Evolutionary conservation across 1,284 basidiomycete genomes (phyloP).

Genomic region (Pterula multifida): DNA sequence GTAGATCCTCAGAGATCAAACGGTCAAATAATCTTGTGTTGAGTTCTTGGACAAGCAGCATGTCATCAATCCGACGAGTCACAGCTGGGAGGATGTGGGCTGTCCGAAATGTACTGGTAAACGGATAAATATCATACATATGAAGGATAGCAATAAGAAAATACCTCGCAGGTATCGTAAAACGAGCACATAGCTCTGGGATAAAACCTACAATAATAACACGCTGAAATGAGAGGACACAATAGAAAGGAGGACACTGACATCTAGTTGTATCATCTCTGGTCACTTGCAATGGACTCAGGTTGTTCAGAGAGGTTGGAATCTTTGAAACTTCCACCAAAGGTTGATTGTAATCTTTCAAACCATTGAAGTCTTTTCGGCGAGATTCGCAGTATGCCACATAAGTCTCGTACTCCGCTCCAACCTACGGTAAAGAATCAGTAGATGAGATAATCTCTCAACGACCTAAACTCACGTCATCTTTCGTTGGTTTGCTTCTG

Average conservation of each 20-base stretch:
- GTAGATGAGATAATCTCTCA: slow-evolving; percentile 4
- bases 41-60: slow-evolving; percentile 63
- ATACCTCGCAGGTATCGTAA: slow-evolving; percentile 64
- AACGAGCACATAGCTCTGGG: slow-evolving; percentile 63
- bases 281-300: slow-evolving; percentile 23
- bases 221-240: neutral
- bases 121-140: slow-evolving; percentile 11
- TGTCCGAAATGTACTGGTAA: slow-evolving; percentile 47
- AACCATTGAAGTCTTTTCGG: slow-evolving; percentile 45
- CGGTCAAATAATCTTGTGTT: slow-evolving; percentile 58
- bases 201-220: slow-evolving; percentile 44
- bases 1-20: slow-evolving; percentile 41
- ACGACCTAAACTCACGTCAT: slow-evolving; percentile 32
- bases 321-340: slow-evolving; percentile 54
- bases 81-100: slow-evolving; percentile 62
- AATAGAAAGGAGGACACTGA: neutral
- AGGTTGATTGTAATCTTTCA: slow-evolving; percentile 54
- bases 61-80: slow-evolving; percentile 53
- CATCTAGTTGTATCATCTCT: neutral
- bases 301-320: slow-evolving; percentile 37
- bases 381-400: slow-evolving; percentile 53
- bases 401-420: neutral
- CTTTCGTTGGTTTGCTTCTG: slow-evolving; percentile 54
- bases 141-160: slow-evolving; percentile 6
- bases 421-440: slow-evolving; percentile 5